Evolutionary conservation across 306 rosid genomes (phyloP), one percentile per base, ranked within the genome.

Genomic region (Prunus campanulata): DNA sequence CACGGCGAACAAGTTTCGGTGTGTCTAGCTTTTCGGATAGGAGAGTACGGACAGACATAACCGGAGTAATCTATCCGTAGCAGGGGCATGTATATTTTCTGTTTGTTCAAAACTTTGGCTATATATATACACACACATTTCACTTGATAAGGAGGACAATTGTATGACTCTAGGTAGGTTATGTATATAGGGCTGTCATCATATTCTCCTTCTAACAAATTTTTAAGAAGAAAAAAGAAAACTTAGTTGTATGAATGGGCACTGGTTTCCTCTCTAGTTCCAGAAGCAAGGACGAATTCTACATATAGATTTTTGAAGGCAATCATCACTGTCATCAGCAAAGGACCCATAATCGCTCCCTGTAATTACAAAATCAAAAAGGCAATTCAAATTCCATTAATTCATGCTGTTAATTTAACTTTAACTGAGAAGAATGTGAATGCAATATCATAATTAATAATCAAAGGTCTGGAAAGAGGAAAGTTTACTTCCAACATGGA

Each of bases 341-440:
- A 59, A 64, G 87, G 87, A 63, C 83, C 80, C 87, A 84, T 77
- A 50, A 84, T 80, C 63, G 82, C 84, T 67, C 84, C 87, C 80
- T 83, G 61, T 24, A 59, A 14, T 12, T 5, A 39, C 44, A 39
- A 7, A 39, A 39, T 1, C 9, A 39, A 6, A 6, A 39, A 6
- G 44, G 44, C 5, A 54, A 22, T 49, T 19, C 18, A 29, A 74
- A 49, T 24, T 39, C 48, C n/a, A 32, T 10, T 27, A 10, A 48
- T 39, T 39, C 44, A 6, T 6, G 44, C 44, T 39, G 44, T 39
- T 39, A 0, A 39, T 39, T 39, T 6, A 39, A 39, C 44, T 39
- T 7, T 7, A 39, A 39, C 44, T 39, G 9, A 39, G 5, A 39
- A 39, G 9, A 39, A 6, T 6, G 44, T 39, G 44, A 8, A 39